Conservation (phyloP, 805 yeast species). For the Starmerella bombi region DNA sequence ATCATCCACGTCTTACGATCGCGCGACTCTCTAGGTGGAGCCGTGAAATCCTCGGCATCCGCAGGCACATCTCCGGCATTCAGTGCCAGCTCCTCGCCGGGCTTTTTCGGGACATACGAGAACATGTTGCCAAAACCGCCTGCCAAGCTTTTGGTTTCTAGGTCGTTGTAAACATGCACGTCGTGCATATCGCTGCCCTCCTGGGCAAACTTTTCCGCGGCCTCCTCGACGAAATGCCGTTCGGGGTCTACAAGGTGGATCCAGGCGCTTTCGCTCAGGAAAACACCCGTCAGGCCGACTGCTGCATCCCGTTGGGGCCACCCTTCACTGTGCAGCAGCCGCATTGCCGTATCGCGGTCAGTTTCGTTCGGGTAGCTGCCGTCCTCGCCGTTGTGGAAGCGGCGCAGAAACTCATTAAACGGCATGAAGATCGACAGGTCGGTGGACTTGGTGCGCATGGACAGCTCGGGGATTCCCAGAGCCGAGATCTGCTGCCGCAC, state of each 20-base stretch:
- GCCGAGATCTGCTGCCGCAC: conserved; percentile 33
- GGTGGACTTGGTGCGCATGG: conserved; percentile 28
- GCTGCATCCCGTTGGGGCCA: conserved; percentile 31
- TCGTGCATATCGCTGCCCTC: conserved; percentile 9
- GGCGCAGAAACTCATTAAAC: conserved; percentile 28
- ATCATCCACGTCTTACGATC: conserved; percentile 29
- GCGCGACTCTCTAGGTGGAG: conserved; percentile 21
- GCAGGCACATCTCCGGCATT: conserved; percentile 20
- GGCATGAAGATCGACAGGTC: conserved; percentile 31
- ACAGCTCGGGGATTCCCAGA: conserved; percentile 31
- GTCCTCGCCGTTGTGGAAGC: conserved; percentile 6
- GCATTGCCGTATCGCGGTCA: conserved; percentile 27
- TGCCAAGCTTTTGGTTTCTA: conserved; percentile 25
- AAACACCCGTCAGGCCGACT: conserved; percentile 31
- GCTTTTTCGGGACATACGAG: conserved; percentile 16
- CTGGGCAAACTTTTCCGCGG: conserved; percentile 23
- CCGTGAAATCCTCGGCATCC: conserved; percentile 25
- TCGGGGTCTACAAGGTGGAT: conserved; percentile 30
- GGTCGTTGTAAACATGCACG: conserved; percentile 23
- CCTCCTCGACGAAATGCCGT: conserved; percentile 26
- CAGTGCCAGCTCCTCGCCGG: conserved; percentile 8
- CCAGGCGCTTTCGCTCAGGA: conserved; percentile 32
- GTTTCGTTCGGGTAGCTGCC: conserved; percentile 10
- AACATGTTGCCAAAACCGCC: conserved; percentile 31
- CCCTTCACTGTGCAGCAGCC: conserved; percentile 22